Base-by-base conservation (phyloP, 495 filamentous ascomycete genomes). In the Xylaria venustula region DNA sequence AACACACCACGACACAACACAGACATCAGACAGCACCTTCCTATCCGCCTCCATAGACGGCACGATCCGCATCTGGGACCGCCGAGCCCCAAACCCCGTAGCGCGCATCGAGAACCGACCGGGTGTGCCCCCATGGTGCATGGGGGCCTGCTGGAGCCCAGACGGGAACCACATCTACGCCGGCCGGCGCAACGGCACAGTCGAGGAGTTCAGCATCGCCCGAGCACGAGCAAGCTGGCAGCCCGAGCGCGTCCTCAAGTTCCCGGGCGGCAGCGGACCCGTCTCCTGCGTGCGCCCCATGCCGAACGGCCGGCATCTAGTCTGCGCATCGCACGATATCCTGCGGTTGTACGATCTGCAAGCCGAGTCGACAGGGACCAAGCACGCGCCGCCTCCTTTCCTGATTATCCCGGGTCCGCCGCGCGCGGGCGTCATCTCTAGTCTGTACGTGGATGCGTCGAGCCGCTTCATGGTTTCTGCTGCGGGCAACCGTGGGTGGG, bases 151-250 rank as follows among this genome's bases (percentile, higher is more conserved):
- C 75, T 98, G 95, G 94, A 92, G 88, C 61, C 92, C 92, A 2
- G 90, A 96, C 74, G 94, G 94, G 25, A 97, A 98, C 73, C 93
- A 83, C 74, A 92, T 98, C 57, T 98, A 96, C 74, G 92, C 89
- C 15, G 94, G 94, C 5, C 84, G 94, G 37, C 82, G 95, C 54
- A 98, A 98, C 73, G 90, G 91, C 55, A 96, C 91, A 0, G 94
- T 98, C 1, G 94, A 98, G 59, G 94, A 98, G 70, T 98, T 88
- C 73, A 90, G 83, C 72, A 77, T 98, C 44, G 91, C 94, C 74
- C 92, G 92, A 61, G 91, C 93, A 0, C 79, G 91, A 1, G 67
- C 66, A 20, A 67, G 68, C 6, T 81, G 83, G 70, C 79, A 84
- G 63, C 86, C 91, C 0, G 84, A 88, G 63, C 83, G 95, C n/a